Evolutionary conservation across 805 yeast species (phyloP), one percentile per base, ranked within the genome.

Genomic region (Candida pini): DNA sequence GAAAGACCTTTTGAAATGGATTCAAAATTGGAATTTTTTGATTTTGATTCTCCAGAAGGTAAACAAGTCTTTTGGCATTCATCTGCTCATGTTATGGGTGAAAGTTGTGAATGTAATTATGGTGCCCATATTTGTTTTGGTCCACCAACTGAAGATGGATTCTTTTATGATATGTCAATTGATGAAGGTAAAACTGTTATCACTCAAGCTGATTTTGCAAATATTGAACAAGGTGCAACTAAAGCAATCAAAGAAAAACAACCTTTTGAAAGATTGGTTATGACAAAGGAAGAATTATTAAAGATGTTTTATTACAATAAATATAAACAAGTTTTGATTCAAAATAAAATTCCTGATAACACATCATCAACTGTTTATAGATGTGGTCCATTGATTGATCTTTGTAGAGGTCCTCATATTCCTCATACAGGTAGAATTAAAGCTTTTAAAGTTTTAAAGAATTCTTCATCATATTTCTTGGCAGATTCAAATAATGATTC

Each of bases 21-120:
- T 41, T 69, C 74, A 40, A 59, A 66, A 18, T 68, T 92, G 44
- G 92, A 87, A 59, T 81, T 88, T 53, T 75, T 87, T 57, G 97
- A 89, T 58, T 92, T 92, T 53, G 95, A 87, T 26, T 71, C 86
- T 41, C 84, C 84, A n/a, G 97, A 89, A 55, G 98, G 97, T 63
- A 86, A 81, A 60, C 78, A 79, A 46, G 97, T 90, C 23, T 92
- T 92, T 67, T 92, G 98, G 98, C 98, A 92, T 63, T 92, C 98
- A 3, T 83, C 96, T 47, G 98, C 98, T 34, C 98, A 92, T 65
- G 90, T 92, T 36, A 69, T 92, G 51, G 98, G 98, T 65, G 98
- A 92, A 69, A 90, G 97, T 31, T 84, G 96, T 69, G 98, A 92
- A 68, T 82, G 96, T 62, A 92, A 87, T 62, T 70, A 81, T 60